phyloP scores from a whole-genome alignment of 2,329 filamentous ascomycete genomes.

The Curvularia lunata region DNA sequence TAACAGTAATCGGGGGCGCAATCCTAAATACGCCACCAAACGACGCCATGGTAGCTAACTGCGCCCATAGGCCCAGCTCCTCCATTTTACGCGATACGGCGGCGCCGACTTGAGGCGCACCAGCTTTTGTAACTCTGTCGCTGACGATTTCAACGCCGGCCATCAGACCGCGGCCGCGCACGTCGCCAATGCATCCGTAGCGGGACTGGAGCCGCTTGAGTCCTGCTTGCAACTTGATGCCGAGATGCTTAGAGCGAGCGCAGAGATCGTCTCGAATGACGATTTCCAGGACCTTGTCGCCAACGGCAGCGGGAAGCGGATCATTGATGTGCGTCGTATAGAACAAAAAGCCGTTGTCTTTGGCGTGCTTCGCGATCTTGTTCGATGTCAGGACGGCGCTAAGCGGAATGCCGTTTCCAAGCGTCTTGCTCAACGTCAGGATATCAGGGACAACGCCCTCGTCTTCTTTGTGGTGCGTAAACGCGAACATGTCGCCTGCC shows the following conservation, averaged over 20 bases:
- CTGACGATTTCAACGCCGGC: constrained; percentile 65
- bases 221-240: constrained; percentile 56
- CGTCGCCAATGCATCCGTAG: constrained; percentile 68
- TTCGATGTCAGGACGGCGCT: constrained; percentile 63
- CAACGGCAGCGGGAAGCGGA: constrained; percentile 65
- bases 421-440: constrained; percentile 65
- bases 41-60: constrained; percentile 59
- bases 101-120: constrained; percentile 57
- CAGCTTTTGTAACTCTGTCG: constrained; percentile 57
- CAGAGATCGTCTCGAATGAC: constrained; percentile 63
- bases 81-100: constrained; percentile 57
- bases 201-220: constrained; percentile 55
- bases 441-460: constrained; percentile 58
- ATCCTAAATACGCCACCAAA: constrained; percentile 62
- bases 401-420: constrained; percentile 66
- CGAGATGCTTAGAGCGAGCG: constrained; percentile 53
- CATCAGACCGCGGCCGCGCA: constrained; percentile 65
- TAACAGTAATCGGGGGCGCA: constrained; percentile 66
- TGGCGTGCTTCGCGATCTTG: constrained; percentile 58
- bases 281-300: constrained; percentile 67
- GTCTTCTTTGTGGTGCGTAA: constrained; percentile 34
- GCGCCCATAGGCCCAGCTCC: constrained; percentile 63
- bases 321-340: constrained; percentile 70
- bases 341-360: constrained; percentile 61
- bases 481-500: constrained; percentile 60